phyloP scores from a whole-genome alignment of 2,329 filamentous ascomycete species.

The Penicillium nordicum region DNA sequence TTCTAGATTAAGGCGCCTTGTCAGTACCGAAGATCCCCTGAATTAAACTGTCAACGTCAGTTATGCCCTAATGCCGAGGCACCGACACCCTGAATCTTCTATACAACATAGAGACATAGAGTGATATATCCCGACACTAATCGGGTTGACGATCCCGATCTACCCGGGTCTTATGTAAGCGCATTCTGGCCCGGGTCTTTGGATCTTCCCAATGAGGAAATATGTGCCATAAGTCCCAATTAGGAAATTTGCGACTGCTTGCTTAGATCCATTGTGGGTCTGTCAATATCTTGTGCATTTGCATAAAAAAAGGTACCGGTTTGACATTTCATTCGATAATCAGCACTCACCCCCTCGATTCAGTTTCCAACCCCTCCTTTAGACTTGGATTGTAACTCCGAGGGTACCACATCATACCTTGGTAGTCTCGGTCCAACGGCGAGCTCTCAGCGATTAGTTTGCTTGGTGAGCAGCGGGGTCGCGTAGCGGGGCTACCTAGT shows the following conservation, averaged over 20 bases:
- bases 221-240: neutral
- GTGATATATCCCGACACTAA: neutral
- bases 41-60: neutral
- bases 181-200: neutral
- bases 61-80: neutral
- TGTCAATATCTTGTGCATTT: neutral
- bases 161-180: neutral
- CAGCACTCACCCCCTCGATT: neutral
- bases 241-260: neutral
- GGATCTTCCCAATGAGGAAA: neutral
- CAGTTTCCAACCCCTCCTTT: neutral
- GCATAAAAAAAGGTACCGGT: neutral
- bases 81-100: neutral
- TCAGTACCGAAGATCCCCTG: neutral
- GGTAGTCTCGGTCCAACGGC: neutral
- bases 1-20: neutral
- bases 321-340: neutral
- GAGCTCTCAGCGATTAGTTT: neutral
- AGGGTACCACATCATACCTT: neutral
- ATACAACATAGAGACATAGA: too few species aligned
- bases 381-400: too few species aligned
- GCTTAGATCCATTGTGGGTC: too few species aligned
- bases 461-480: neutral
- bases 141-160: slow-evolving; percentile 3
- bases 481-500: neutral